Base-by-base conservation (phyloP, 2,329 filamentous ascomycete species). In the Pseudogymnoascus sp. region DNA sequence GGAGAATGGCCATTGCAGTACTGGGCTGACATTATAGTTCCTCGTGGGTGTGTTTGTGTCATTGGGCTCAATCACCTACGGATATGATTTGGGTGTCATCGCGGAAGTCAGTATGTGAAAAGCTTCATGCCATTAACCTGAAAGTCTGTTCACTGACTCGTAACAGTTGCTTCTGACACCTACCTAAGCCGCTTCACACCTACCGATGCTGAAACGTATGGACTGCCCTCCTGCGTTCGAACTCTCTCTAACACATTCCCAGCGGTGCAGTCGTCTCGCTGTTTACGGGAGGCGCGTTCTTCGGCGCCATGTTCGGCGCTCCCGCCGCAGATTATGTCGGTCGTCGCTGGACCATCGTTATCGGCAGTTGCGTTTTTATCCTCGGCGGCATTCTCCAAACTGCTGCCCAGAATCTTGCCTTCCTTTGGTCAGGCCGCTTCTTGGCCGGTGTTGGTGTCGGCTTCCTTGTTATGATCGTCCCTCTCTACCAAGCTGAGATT, bases 401-500 rank as follows among this genome's bases (percentile, higher is more conserved):
- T 1, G 89, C 81, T 2, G 89, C 89, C 0, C 71, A 76, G 49
- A 74, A 70, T 10, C 74, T 83, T 21, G 69, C 75, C 2, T 91
- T 86, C 70, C 79, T 93, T 19, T 91, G 89, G 70, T 79, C 85
- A 39, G 90, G 90, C 12, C 81, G 90, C 37, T 82, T 82, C 66
- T 78, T 92, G 60, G 87, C 88, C 29, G 89, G 89, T 61, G 72
- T 87, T 19, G 87, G 83, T 19, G 80, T 83, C 61, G 76, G 79
- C 38, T 74, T 78, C 62, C 66, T 78, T 62, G 71, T 72, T 35
- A 77, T 75, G 74, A 74, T 75, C 35, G 75, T 78, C 65, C 75
- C 89, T 2, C 74, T 92, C 0, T 93, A 92, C 72, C 90, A 92
- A 71, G 89, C 88, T 21, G 90, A 94, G 70, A 80, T 93, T 23